Percentiles rank a stretch among this genome's conserved stretches.
These are phyloP conservation scores for Syzygium jambos DNA, from an alignment of 345 rosid species.

Conservation along the genomic window DNA sequence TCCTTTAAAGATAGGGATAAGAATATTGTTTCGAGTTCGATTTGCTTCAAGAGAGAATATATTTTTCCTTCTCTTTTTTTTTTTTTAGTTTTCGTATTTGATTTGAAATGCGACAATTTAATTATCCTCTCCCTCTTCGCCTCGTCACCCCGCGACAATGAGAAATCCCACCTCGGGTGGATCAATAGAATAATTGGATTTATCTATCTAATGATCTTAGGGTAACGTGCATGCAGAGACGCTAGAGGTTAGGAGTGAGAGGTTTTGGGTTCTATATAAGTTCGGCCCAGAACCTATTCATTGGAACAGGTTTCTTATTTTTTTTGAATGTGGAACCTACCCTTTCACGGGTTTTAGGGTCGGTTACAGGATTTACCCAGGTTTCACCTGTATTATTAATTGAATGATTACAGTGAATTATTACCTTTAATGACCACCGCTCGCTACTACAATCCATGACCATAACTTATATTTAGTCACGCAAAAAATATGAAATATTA, in stretches of 20 bases:
- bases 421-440: too few species aligned
- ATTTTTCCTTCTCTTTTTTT: background rate
- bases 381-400: too few species aligned
- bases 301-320: too few species aligned
- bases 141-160: background rate
- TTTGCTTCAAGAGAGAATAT: background rate
- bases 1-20: background rate
- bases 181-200: background rate
- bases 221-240: background rate
- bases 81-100: background rate
- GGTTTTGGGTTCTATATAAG: too few species aligned
- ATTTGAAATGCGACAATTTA: background rate
- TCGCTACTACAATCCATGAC: too few species aligned
- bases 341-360: too few species aligned
- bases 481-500: too few species aligned
- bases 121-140: background rate
- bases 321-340: too few species aligned
- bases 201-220: background rate
- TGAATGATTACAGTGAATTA: too few species aligned
- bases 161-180: background rate
- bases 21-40: background rate
- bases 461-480: too few species aligned
- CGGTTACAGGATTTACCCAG: too few species aligned
- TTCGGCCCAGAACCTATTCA: too few species aligned
- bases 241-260: background rate